A percentile compares a stretch with the other conserved stretches of the same genome.
phyloP scores from a whole-genome alignment of 805 yeast genomes.

The Starmerella riodocensis region DNA sequence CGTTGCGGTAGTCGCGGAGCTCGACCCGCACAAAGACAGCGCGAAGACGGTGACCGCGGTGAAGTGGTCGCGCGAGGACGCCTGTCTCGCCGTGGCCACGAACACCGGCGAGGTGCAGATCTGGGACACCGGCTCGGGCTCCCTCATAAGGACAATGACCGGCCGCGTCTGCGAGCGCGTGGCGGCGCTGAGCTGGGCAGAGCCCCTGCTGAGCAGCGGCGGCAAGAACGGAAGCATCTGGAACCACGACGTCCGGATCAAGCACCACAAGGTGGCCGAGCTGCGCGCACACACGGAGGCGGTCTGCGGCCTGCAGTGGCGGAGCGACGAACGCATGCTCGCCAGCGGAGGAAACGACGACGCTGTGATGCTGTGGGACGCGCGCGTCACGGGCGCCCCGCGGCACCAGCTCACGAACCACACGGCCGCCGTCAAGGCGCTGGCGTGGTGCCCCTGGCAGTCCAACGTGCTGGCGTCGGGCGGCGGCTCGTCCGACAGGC shows the following conservation, averaged over 20 bases:
- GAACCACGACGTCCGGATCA: conserved; percentile 80
- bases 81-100: conserved; percentile 61
- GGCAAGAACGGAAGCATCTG: conserved; percentile 71
- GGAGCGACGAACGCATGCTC: conserved; percentile 68
- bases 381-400: conserved; percentile 49
- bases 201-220: conserved; percentile 73
- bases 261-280: conserved; percentile 54
- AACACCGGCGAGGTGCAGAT: conserved; percentile 77
- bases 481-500: conserved; percentile 84
- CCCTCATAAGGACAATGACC: conserved; percentile 66
- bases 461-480: conserved; percentile 80
- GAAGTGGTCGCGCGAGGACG: conserved; percentile 86
- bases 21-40: conserved; percentile 6
- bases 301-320: conserved; percentile 83
- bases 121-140: conserved; percentile 76
- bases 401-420: conserved; percentile 65
- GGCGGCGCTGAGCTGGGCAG: conserved; percentile 75
- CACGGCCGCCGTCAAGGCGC: conserved; percentile 88
- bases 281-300: conserved; percentile 68
- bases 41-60: conserved; percentile 52
- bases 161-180: conserved; percentile 57
- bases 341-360: conserved; percentile 95
- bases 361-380: conserved; percentile 86
- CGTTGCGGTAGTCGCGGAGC: conserved; percentile 44
- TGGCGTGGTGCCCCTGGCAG: conserved; percentile 90